phyloP scores from a whole-genome alignment of 306 rosid species.

The Corylus americana region DNA sequence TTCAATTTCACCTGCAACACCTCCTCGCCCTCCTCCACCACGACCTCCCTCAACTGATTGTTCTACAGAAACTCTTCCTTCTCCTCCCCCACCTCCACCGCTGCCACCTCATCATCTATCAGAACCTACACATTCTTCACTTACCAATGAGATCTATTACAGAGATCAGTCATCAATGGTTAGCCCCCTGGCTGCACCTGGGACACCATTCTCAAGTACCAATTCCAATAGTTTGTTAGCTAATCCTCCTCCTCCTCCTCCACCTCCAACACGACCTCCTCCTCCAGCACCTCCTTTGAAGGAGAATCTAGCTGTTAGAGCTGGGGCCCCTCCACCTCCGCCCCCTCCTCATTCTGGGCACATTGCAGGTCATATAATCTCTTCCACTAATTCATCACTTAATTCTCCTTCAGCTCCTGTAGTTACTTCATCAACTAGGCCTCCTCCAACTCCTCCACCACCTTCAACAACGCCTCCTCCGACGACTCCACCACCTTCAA shows the following conservation, averaged over 20 bases:
- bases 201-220: constrained; percentile 34
- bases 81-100: constrained; percentile 34
- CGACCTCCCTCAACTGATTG: constrained; percentile 22
- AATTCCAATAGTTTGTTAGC: constrained; percentile 19
- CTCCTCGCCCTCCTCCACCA: constrained; percentile 32
- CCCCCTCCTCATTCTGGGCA: constrained; percentile 21
- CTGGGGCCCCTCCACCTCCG: constrained; percentile 28
- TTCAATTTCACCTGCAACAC: constrained; percentile 47
- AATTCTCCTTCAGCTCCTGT: background rate
- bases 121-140: constrained; percentile 28
- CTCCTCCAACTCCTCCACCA: constrained; percentile 42
- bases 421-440: constrained; percentile 17
- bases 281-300: constrained; percentile 35
- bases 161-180: constrained; percentile 38
- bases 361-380: constrained; percentile 1
- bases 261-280: constrained; percentile 18
- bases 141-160: constrained; percentile 26
- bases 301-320: constrained; percentile 15
- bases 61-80: constrained; percentile 34
- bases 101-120: constrained; percentile 24
- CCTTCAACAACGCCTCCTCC: constrained; percentile 9
- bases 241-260: constrained; percentile 22
- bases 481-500: constrained; percentile 18
- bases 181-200: constrained; percentile 29
- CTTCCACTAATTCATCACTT: background rate